Base-by-base conservation (phyloP, 2,329 filamentous ascomycete species). In the Arthrobotrys conoides region DNA sequence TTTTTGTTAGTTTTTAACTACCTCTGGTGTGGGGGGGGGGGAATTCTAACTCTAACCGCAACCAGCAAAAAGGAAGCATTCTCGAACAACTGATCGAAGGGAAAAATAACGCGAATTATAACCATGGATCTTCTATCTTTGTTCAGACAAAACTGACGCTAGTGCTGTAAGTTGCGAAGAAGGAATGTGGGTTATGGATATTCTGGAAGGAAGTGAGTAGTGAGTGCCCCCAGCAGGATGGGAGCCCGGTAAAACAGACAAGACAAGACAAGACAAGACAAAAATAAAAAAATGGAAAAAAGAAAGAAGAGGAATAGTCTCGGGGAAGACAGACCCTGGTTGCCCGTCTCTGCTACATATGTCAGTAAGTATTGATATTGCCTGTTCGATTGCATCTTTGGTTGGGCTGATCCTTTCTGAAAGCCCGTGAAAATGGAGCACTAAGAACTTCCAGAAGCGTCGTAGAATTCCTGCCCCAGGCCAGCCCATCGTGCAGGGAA, bases 391-490 rank as follows among this genome's bases (percentile, higher is more conserved):
- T 77, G 73, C 73, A 77, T 71, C 73, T 77, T 77, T 77, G 67
- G 73, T 71, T 71, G 49, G 67, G 73, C 63, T 68, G 73, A 77
- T 77, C 73, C 73, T 77, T 77, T 77, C 73, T 77, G 59, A 77
- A 77, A 77, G 73, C 73, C 73, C 67, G 20, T 71, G 73, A 71
- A 76, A 70, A 70, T 59, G 49, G 72, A 68, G 61, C 73, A 71
- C 73, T 41, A 67, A 77, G 67, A 77, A 77, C 73, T 77, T 77
- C 73, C 73, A 77, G 73, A 77, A 77, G 73, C 73, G 61, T 77
- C 61, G 67, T 71, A 77, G 73, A 77, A 77, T 77, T 71, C 73
- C 73, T 46, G 48, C 57, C 48, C 73, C 53, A 59, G 65, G 65
- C 41, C 22, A 18, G 36, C 46, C 53, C 14, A 67, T 41, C 36